Base-by-base conservation (phyloP, 1,284 basidiomycete species). In the Xerocomus amazonicus region DNA sequence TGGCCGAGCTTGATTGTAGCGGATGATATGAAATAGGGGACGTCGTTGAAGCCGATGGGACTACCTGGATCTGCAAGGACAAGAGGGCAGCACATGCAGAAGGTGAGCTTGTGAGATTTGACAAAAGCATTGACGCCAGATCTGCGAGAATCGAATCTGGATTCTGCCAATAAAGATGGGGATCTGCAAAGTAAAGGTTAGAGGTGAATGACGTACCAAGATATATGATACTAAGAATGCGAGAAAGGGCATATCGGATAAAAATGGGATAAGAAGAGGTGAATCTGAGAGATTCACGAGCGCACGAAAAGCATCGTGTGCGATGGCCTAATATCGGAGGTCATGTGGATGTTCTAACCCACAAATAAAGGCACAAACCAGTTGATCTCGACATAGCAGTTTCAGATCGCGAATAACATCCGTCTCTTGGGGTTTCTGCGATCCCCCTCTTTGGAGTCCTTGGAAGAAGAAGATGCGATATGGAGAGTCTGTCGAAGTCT, bases 271-370 rank as follows among this genome's bases (percentile, higher is more conserved):
- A 7, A 95, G 78, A 12, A 87, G 70, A 1, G 89, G 75, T 42
- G 87, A 88, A 71, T 97, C 95, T 1, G 92, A 90, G 36, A 99
- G 79, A 72, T 99, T 99, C 68, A 99, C 86, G 34, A 99, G 77
- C 4, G 93, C 92, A 56, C 89, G 86, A 67, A 98, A 90, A 1
- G 96, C 96, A 73, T 97, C 93, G 65, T 99, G 96, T 1, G 96
- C 91, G 42, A 94, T 85, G 49, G 85, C 79, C 92, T 96, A 40
- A 53, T 28, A 48, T 52, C 32, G 13, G 39, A 42, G 26, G 50
- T 56, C 47, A 62, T 50, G 50, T 36, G 51, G 54, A 55, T n/a
- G 53, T 48, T 50, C 27, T 16, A 32, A 46, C 8, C 9, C 35
- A 36, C 9, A 59, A 37, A 51, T 23, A 45, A 46, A 55, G 46